phyloP scores from a whole-genome alignment of 345 rosid genomes.

The Carallia pectinifolia region DNA sequence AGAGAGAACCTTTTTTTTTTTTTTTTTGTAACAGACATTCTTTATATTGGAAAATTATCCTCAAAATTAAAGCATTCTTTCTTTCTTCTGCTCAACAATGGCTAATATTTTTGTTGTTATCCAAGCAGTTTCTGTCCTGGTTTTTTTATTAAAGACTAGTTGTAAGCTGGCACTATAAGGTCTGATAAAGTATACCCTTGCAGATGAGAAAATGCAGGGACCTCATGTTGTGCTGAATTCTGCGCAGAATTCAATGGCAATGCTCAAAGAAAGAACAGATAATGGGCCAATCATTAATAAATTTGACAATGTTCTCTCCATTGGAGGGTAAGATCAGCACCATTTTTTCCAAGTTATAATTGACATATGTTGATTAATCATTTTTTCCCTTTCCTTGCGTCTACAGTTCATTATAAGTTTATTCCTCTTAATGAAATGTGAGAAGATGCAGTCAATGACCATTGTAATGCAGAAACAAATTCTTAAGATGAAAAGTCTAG shows the following conservation, averaged over 20 bases:
- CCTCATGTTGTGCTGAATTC: slow-evolving; percentile 36
- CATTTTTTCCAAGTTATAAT: slow-evolving; percentile 1
- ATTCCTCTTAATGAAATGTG: neutral
- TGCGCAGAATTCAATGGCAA: slow-evolving; percentile 33
- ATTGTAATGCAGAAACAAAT: too few relatives aligned
- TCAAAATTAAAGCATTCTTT: slow-evolving; percentile 7
- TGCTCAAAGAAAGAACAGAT: slow-evolving; percentile 37
- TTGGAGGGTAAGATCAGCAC: slow-evolving; percentile 46
- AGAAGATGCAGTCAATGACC: too few relatives aligned
- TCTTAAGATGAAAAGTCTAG: slow-evolving; percentile 21
- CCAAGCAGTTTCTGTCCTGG: slow-evolving; percentile 12
- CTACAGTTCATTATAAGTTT: neutral
- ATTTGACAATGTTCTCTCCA: slow-evolving; percentile 28
- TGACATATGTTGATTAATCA: neutral
- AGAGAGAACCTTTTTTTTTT: neutral
- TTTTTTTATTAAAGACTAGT: slow-evolving; percentile 7
- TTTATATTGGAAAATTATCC: slow-evolving; percentile 25
- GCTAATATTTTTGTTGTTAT: slow-evolving; percentile 19
- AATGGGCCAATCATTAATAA: slow-evolving; percentile 30
- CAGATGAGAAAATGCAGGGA: slow-evolving; percentile 51
- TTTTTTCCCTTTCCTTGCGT: neutral
- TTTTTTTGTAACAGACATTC: slow-evolving; percentile 30
- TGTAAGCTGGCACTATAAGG: slow-evolving; percentile 13
- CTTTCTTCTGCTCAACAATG: slow-evolving; percentile 6
- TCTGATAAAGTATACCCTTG: slow-evolving; percentile 36